These are phyloP conservation scores for Knufia petricola DNA, from an alignment of 2,329 filamentous ascomycete genomes.

Conservation along the genomic window DNA sequence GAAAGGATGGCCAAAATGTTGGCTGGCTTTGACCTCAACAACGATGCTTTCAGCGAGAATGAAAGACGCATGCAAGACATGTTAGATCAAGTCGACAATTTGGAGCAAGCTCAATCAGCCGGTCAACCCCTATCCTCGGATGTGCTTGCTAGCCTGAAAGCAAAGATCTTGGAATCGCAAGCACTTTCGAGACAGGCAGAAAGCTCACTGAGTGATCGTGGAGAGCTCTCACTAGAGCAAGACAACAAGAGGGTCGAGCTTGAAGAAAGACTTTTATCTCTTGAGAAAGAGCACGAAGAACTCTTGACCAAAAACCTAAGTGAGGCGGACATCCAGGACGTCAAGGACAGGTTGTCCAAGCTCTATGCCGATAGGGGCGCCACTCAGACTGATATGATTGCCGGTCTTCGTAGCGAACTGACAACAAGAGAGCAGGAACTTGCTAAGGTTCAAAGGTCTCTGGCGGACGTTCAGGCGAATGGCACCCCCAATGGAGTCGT, in stretches of 20 bases:
- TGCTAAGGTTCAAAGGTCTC: conserved; percentile 64
- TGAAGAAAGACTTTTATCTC: conserved; percentile 60
- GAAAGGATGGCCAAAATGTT: conserved; percentile 99
- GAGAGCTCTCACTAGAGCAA: conserved; percentile 54
- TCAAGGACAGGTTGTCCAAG: conserved; percentile 69
- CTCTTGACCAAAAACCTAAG: conserved; percentile 69
- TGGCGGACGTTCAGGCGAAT: conserved; percentile 64
- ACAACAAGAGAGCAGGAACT: conserved; percentile 72
- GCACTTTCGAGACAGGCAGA: conserved; percentile 89
- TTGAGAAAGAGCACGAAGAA: conserved; percentile 78
- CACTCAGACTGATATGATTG: conserved; percentile 60
- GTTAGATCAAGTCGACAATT: conserved; percentile 69
- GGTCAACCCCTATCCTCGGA: conserved; percentile 76
- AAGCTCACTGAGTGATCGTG: conserved; percentile 65
- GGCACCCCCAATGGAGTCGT: conserved; percentile 34
- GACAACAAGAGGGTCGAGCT: conserved; percentile 60
- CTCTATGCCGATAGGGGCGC: conserved; percentile 68
- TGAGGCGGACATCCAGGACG: conserved; percentile 69
- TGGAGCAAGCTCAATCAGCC: conserved; percentile 65
- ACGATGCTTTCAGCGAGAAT: conserved; percentile 87
- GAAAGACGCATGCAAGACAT: conserved; percentile 75
- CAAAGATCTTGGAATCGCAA: conserved; percentile 77
- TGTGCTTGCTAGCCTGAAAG: conserved; percentile 65
- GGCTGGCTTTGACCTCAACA: conserved; percentile 91
- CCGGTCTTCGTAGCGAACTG: conserved; percentile 68